Evolutionary conservation across 2,329 filamentous ascomycete genomes (phyloP), one percentile per base, ranked within the genome.

Genomic region (Lasiodiplodia hormozganensis): DNA sequence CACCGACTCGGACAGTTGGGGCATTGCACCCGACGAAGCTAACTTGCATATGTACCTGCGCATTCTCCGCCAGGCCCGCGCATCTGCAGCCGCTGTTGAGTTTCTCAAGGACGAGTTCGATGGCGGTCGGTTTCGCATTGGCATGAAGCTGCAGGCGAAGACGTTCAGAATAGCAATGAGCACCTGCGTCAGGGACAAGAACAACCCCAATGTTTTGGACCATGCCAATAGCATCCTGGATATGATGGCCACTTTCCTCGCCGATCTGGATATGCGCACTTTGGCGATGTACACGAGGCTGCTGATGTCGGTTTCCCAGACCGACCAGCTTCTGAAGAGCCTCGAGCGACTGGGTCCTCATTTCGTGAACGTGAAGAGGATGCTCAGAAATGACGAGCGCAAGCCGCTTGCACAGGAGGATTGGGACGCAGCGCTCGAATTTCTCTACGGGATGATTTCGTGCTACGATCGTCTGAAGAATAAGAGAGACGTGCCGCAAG

Each of bases 91-190:
- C 70, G 85, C 88, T 1, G 83, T 89, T 16, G 81, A 86, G 16
- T 76, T 91, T n/a, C 76, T 97, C 23, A 76, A 81, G 28, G 75
- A 82, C 21, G 68, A 90, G 23, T 49, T 73, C 25, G 70, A 75
- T 14, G 71, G 43, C 18, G 7, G 2, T 47, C 18, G 21, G 21
- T 34, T 34, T 7, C 31, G 75, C n/a, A 71, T 76, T 25, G 3
- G 73, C 70, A 12, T 73, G 79, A 76, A 68, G 73, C 76, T 40
- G 79, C 38, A 65, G 69, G 0, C 74, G 67, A 23, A 73, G 16
- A 88, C 88, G 11, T 92, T 94, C 80, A 87, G 88, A 65, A 86
- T 93, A 57, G 93, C 91, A 66, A 88, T 97, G 83, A 85, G 86
- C 71, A 85, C 88, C 5, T 97, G 94, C 78, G 82, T 88, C 28